Percentiles rank a stretch among this genome's conserved stretches.
These are phyloP conservation scores for Breviolum minutum DNA, from an alignment of 73 alveolate species.

Conservation along the genomic window DNA sequence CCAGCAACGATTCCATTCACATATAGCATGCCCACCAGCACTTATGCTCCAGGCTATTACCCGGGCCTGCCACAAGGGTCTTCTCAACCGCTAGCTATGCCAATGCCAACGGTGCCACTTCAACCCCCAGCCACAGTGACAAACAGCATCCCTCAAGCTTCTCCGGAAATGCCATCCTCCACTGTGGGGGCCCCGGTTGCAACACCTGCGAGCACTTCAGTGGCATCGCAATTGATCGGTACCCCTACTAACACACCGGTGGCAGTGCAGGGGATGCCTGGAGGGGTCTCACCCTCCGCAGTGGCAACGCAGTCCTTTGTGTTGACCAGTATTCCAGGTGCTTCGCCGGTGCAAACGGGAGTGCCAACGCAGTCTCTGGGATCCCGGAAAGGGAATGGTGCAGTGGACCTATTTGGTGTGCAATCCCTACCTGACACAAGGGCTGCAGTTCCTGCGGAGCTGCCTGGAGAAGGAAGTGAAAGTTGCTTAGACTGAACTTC, in stretches of 20 bases:
- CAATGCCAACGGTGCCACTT: slow-evolving; percentile 39
- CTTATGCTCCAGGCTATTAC: background rate
- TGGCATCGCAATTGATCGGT: background rate
- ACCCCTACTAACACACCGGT: slow-evolving; percentile 48
- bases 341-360: background rate
- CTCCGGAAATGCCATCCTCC: background rate
- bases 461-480: background rate
- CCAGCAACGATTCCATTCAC: background rate
- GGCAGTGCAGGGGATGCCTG: slow-evolving; percentile 6
- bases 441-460: no score
- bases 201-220: background rate
- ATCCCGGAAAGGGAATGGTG: background rate
- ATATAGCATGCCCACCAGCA: background rate
- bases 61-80: background rate
- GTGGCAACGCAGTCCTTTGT: slow-evolving; percentile 66
- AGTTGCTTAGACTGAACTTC: background rate
- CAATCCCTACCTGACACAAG: background rate
- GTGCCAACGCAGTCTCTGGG: slow-evolving; percentile 1
- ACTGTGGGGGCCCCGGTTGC: slow-evolving; percentile 1
- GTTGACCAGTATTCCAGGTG: background rate
- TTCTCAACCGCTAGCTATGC: slow-evolving; percentile 22
- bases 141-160: background rate
- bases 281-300: background rate
- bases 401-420: background rate
- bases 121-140: slow-evolving; percentile 12